These are phyloP conservation scores for Didymella sp. DNA, from an alignment of 2,329 filamentous ascomycete genomes.

Conservation along the genomic window DNA sequence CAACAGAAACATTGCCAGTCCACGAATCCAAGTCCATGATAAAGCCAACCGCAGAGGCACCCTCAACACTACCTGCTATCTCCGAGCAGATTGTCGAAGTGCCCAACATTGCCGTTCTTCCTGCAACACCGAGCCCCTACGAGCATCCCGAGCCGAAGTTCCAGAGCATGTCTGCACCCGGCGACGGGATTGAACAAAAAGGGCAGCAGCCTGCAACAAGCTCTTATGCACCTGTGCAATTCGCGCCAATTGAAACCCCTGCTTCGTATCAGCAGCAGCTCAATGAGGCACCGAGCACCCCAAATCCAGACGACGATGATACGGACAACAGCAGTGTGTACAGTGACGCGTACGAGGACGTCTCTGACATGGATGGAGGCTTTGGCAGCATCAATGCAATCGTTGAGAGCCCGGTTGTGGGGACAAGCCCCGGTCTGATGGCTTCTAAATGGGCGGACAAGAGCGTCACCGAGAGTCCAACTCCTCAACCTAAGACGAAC, in stretches of 20 bases:
- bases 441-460: conserved; percentile 35
- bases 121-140: conserved; percentile 43
- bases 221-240: conserved; percentile 1
- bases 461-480: conserved; percentile 22
- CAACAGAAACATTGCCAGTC: conserved; percentile 21
- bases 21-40: conserved; percentile 42
- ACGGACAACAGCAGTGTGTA: conserved; percentile 64
- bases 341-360: conserved; percentile 78
- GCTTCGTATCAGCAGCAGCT: conserved; percentile 11
- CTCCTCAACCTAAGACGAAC: conserved; percentile 24
- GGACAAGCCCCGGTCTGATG: conserved; percentile 31
- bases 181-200: conserved; percentile 42
- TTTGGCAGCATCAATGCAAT: conserved; percentile 78
- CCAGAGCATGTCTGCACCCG: conserved; percentile 39
- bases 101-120: conserved; percentile 46
- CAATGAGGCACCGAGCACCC: conserved; percentile 10
- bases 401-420: conserved; percentile 63
- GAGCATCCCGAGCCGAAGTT: conserved; percentile 37
- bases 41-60: conserved; percentile 23
- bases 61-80: conserved; percentile 15
- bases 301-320: conserved; percentile 25
- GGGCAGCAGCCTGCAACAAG: conserved; percentile 17
- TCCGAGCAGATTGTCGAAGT: conserved; percentile 30
- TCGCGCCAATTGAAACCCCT: conserved; percentile 15
- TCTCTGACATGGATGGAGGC: conserved; percentile 69